Base-by-base conservation (phyloP, 179 eudicot genomes). In the Beta lomatogona region DNA sequence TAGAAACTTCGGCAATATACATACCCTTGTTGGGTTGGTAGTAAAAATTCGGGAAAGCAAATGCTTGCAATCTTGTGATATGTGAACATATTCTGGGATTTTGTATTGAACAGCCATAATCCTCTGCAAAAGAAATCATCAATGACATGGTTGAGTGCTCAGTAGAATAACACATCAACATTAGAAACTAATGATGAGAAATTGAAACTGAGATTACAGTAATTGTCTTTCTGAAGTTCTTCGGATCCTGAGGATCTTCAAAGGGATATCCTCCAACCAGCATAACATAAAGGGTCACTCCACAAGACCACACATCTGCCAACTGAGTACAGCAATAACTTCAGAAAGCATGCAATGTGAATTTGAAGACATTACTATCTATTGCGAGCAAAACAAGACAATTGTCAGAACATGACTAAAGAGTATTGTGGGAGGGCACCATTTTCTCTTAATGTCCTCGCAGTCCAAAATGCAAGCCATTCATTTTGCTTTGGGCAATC, bases 241-340 rank as follows among this genome's bases (percentile, higher is more conserved):
- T 85, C n/a, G 90, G 88, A 78, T 88, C 90, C 31, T 83, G 63
- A 6, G 90, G 88, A 66, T 88, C 90, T 73, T 85, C 88, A 76
- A 88, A 88, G 71, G 90, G 90, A 85, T 88, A 88, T 9, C 83
- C 88, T 57, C 90, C 90, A 25, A 83, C 88, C 82, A 87, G 82
- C 89, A 87, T 87, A 54, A 85, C 90, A 75, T 85, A 88, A 5
- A 88, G 86, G 31, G 90, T 85, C 82, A 88, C 90, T 77, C 90
- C 90, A 81, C 86, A 85, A 12, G 90, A 85, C 90, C 90, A 88
- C 61, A 88, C 90, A 85, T 88, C 90, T 68, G 90, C 90, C 85
- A 85, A 16, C 90, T 88, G 83, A 81, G 85, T 57, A 71, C 57
- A 73, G 78, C 48, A 59, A 31, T 5, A 66, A 65, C 69, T 69